Percentiles rank a stretch among this genome's conserved stretches.
Evolutionary conservation across 2,329 filamentous ascomycete species (phyloP).

Genomic region (Xylogone sp.): DNA sequence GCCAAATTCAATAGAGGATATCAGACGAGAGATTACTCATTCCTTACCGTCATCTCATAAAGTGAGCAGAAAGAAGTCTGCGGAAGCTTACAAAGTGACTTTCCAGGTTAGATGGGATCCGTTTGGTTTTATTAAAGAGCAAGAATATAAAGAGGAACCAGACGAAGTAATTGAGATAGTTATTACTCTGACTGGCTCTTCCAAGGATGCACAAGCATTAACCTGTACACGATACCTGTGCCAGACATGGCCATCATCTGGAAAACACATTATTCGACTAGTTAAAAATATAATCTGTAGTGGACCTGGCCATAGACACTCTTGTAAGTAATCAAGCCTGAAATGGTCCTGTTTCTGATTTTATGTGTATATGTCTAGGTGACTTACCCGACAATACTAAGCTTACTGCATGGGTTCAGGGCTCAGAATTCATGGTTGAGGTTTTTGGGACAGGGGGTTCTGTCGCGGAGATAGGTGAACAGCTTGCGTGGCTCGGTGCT

Average conservation of each 20-base stretch:
- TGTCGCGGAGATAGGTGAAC: slow-evolving; percentile 4
- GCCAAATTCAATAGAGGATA: slow-evolving; percentile 6
- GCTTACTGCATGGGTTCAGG: not conserved
- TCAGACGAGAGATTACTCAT: slow-evolving; percentile 1
- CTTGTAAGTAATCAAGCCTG: not conserved
- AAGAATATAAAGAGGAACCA: slow-evolving; percentile 3
- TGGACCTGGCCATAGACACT: not conserved
- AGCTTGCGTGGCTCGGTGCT: slow-evolving; percentile 7
- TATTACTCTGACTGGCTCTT: slow-evolving; percentile 5
- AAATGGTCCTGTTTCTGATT: not conserved
- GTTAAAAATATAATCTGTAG: not conserved
- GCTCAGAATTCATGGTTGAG: slow-evolving; percentile 2
- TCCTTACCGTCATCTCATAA: slow-evolving; percentile 3
- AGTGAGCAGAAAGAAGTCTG: slow-evolving; percentile 8
- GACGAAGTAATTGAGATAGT: slow-evolving; percentile 5
- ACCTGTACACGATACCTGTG: slow-evolving; percentile 3
- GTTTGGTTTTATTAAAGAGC: slow-evolving; percentile 2
- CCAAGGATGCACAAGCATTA: slow-evolving; percentile 1
- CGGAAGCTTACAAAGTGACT: slow-evolving; percentile 2
- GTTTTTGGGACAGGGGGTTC: not conserved
- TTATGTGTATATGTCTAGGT: slow-evolving; percentile 5
- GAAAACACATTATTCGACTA: not conserved
- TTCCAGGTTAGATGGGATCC: slow-evolving; percentile 8
- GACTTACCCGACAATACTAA: slow-evolving; percentile 13
- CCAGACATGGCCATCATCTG: slow-evolving; percentile 4